Percentiles rank a stretch among this genome's conserved stretches.
Conservation (phyloP, 164 flowering plant species). For the Cinnamomum micranthum region DNA sequence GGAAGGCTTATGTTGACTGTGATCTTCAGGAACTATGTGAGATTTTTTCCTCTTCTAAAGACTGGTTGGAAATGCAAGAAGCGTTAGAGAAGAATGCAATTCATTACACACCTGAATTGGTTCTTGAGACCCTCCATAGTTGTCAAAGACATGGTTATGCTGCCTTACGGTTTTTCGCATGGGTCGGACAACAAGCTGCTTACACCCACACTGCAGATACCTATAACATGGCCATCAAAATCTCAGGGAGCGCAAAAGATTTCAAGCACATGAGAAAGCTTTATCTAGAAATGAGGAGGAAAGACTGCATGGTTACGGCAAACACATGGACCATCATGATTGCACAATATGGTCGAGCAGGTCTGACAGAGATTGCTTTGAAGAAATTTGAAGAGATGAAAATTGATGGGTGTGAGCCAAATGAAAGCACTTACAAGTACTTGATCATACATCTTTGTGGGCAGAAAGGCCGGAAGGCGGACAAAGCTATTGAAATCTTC, state of each 20-base stretch:
- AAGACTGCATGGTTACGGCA: slow-evolving; percentile 38
- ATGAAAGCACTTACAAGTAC: slow-evolving; percentile 59
- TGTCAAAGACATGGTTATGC: slow-evolving; percentile 40
- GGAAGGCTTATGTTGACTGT: slow-evolving; percentile 21
- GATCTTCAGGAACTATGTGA: slow-evolving; percentile 42
- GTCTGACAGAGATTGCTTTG: slow-evolving; percentile 72
- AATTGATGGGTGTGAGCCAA: slow-evolving; percentile 45
- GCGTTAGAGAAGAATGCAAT: slow-evolving; percentile 40
- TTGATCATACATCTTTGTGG: slow-evolving; percentile 68
- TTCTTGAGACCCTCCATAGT: slow-evolving; percentile 39
- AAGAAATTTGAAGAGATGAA: slow-evolving; percentile 62
- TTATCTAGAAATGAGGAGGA: slow-evolving; percentile 73
- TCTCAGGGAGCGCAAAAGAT: slow-evolving; percentile 71
- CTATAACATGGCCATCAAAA: slow-evolving; percentile 78
- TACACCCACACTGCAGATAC: slow-evolving; percentile 59
- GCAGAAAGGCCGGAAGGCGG: slow-evolving; percentile 70
- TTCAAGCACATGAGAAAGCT: slow-evolving; percentile 77
- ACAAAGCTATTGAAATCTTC: slow-evolving; percentile 56
- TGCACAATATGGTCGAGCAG: slow-evolving; percentile 70
- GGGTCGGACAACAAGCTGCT: slow-evolving; percentile 57
- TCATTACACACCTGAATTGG: slow-evolving; percentile 63
- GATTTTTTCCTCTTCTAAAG: slow-evolving; percentile 47
- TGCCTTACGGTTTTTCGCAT: slow-evolving; percentile 62
- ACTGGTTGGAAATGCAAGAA: slow-evolving; percentile 53
- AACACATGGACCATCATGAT: slow-evolving; percentile 93